Evolutionary conservation across 1,139 yeast genomes (phyloP).

Genomic region (Ashbya aceris): DNA sequence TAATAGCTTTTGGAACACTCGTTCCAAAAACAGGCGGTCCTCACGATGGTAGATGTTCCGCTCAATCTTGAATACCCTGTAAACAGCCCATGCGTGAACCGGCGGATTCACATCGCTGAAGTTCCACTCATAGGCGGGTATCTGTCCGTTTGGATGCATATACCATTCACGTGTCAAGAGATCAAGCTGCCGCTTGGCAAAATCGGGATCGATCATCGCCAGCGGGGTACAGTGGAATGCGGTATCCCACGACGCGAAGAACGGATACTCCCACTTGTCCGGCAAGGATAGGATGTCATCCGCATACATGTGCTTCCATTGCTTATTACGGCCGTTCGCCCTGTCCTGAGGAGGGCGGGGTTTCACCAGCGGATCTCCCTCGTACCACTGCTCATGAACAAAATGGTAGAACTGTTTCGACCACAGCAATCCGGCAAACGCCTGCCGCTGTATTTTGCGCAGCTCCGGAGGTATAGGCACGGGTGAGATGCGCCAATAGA

Average conservation of each 20-base stretch:
- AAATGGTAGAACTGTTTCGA: slow-evolving; percentile 88
- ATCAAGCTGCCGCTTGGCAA: slow-evolving; percentile 85
- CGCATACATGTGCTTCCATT: slow-evolving; percentile 85
- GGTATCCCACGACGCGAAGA: slow-evolving; percentile 96
- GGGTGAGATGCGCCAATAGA: slow-evolving; percentile 86
- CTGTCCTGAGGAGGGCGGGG: slow-evolving; percentile 71
- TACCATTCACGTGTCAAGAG: slow-evolving; percentile 91
- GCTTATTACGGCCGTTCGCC: slow-evolving; percentile 75
- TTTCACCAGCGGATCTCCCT: slow-evolving; percentile 74
- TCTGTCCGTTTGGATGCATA: slow-evolving; percentile 98
- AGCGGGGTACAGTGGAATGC: slow-evolving; percentile 94
- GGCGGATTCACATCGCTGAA: slow-evolving; percentile 95
- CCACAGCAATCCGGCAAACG: slow-evolving; percentile 92
- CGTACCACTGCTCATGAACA: slow-evolving; percentile 79
- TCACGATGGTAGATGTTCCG: slow-evolving; percentile 76
- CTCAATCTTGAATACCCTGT: slow-evolving; percentile 82
- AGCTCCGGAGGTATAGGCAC: slow-evolving; percentile 76
- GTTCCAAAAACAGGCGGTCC: slow-evolving; percentile 78
- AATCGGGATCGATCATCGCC: slow-evolving; percentile 91
- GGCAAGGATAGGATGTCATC: slow-evolving; percentile 88
- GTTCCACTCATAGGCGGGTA: slow-evolving; percentile 97
- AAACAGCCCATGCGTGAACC: slow-evolving; percentile 96
- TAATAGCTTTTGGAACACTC: slow-evolving; percentile 83
- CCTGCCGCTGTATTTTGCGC: slow-evolving; percentile 84
- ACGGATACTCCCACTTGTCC: slow-evolving; percentile 95